Conservation (phyloP, 2,329 filamentous ascomycete genomes). For the Apiospora saccharicola region DNA sequence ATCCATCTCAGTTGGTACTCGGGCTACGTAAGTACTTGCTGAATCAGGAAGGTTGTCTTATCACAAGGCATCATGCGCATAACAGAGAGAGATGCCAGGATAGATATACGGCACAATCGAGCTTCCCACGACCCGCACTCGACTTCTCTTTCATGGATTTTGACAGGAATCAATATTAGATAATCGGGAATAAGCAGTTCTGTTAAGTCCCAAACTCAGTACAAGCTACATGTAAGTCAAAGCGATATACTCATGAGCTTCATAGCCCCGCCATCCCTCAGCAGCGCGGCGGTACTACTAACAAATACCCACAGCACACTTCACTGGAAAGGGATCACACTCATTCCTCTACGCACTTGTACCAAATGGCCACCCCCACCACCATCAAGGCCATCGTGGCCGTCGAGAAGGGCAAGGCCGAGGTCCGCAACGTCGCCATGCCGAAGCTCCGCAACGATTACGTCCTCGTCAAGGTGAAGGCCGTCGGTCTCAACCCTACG, state of each 20-base stretch:
- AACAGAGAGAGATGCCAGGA: not conserved
- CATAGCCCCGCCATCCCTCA: no score
- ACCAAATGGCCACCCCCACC: not conserved
- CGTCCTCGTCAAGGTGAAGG: constrained; percentile 44
- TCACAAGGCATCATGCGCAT: constrained; percentile 11
- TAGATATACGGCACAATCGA: not conserved
- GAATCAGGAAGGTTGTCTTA: constrained; percentile 17
- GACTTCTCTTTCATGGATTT: not conserved
- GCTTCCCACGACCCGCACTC: not conserved
- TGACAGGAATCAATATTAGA: not conserved
- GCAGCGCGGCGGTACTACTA: no score
- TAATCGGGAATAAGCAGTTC: not conserved
- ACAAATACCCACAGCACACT: not conserved
- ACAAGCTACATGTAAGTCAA: no score
- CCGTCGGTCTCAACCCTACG: constrained; percentile 45
- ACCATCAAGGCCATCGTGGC: constrained; percentile 34
- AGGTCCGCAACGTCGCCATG: constrained; percentile 35
- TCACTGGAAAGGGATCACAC: not conserved
- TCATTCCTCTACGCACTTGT: not conserved
- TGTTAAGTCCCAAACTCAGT: no score
- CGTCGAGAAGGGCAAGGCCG: constrained; percentile 32
- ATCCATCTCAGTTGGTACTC: not conserved
- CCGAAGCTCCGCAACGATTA: constrained; percentile 36
- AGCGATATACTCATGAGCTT: no score
- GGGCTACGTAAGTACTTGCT: not conserved